Conservation (phyloP, 305 asterid genomes). For the Withania somnifera region DNA sequence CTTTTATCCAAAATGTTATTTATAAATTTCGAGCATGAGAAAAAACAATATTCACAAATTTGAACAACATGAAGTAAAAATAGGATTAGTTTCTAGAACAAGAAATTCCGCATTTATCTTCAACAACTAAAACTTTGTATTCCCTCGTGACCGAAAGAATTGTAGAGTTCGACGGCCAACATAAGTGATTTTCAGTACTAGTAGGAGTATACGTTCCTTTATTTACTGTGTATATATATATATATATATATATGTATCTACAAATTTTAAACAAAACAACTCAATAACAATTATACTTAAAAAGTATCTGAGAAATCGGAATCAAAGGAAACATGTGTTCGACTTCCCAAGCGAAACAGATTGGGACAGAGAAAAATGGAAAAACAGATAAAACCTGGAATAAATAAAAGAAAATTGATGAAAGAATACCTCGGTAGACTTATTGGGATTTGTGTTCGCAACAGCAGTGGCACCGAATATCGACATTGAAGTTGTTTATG, state of each 20-base stretch:
- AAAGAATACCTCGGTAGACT: constrained; percentile 21
- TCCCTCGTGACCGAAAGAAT: too few species aligned
- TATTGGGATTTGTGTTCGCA: constrained; percentile 21
- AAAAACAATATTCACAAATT: too few species aligned
- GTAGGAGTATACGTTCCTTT: not conserved
- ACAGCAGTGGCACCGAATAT: constrained; percentile 14
- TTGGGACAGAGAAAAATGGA: not conserved
- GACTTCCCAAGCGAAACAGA: not conserved
- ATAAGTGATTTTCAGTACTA: not conserved
- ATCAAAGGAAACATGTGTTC: not conserved
- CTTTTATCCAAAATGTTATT: too few species aligned
- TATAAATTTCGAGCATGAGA: too few species aligned
- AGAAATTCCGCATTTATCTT: too few species aligned
- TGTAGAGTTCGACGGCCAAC: too few species aligned
- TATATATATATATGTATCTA: not conserved
- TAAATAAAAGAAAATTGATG: not conserved
- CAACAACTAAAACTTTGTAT: too few species aligned
- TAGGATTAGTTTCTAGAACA: too few species aligned
- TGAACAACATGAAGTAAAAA: too few species aligned
- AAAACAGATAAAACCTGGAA: not conserved
- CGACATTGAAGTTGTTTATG: constrained; percentile 11
- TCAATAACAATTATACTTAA: not conserved
- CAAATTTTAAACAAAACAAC: not conserved
- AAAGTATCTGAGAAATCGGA: not conserved
- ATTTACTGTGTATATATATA: too few species aligned